phyloP scores from a whole-genome alignment of 352 stramenopile genomes.

The Pythium aquatile region DNA sequence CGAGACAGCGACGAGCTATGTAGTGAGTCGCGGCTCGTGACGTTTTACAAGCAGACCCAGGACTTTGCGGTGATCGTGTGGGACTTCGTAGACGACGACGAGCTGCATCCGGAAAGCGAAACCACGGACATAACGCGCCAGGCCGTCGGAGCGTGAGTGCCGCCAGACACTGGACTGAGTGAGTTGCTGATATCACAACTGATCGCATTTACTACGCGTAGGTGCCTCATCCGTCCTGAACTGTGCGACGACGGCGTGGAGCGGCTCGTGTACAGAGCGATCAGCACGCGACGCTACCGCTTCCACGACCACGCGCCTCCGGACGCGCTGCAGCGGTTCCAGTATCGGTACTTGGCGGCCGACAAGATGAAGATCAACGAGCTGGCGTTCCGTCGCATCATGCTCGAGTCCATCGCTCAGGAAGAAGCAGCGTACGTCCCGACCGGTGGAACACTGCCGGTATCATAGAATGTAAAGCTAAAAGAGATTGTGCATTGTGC shows the following conservation, averaged over 20 bases:
- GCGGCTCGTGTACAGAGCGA: conserved; percentile 6
- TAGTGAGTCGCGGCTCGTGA: conserved; percentile 26
- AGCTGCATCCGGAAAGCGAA: conserved; percentile 29
- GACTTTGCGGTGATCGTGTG: conserved; percentile 37
- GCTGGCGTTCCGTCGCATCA: conserved; percentile 1
- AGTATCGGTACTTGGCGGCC: background rate
- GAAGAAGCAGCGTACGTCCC: background rate
- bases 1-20: conserved; percentile 20
- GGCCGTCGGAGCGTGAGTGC: conserved; percentile 36
- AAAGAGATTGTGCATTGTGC: no score
- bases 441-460: background rate
- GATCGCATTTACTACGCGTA: background rate
- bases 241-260: background rate
- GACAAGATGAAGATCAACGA: conserved; percentile 6
- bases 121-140: conserved; percentile 34
- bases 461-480: no score
- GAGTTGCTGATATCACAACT: background rate
- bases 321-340: conserved; percentile 1
- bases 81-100: conserved; percentile 39
- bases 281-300: conserved; percentile 17
- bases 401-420: background rate
- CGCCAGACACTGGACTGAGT: background rate
- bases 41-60: conserved; percentile 29
- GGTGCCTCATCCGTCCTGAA: conserved; percentile 6
- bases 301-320: conserved; percentile 8